Conservation (phyloP, 2,329 filamentous ascomycete species). For the Septoria linicola region DNA sequence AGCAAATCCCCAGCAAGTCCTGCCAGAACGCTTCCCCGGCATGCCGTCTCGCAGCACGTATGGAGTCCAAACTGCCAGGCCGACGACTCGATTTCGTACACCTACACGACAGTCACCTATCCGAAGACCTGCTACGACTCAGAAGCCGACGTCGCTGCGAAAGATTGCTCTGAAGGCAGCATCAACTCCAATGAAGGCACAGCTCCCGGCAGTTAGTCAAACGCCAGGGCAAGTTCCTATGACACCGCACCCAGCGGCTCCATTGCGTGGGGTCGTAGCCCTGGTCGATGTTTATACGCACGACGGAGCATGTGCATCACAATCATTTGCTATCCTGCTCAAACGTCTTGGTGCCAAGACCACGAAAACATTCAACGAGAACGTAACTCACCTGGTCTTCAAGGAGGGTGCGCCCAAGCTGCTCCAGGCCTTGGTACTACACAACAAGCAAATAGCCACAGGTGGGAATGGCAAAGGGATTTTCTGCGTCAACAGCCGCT, state of each 20-base stretch:
- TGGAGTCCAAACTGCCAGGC: constrained; percentile 27
- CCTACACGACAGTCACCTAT: constrained; percentile 24
- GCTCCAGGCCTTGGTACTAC: constrained; percentile 35
- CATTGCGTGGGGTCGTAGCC: constrained; percentile 36
- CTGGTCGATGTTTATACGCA: constrained; percentile 41
- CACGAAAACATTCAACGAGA: constrained; percentile 39
- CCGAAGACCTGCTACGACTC: constrained; percentile 32
- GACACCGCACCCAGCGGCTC: constrained; percentile 40
- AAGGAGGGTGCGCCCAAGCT: constrained; percentile 41
- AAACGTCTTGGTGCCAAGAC: constrained; percentile 40
- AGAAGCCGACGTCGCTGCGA: constrained; percentile 33
- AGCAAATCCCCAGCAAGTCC: background rate
- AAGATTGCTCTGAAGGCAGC: constrained; percentile 31
- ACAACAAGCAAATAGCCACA: constrained; percentile 35
- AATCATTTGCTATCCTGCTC: constrained; percentile 37
- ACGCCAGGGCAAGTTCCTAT: constrained; percentile 35
- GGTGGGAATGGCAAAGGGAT: constrained; percentile 29
- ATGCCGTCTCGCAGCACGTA: constrained; percentile 19
- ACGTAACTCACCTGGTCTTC: constrained; percentile 41
- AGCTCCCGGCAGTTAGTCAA: constrained; percentile 30
- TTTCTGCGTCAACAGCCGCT: constrained; percentile 41
- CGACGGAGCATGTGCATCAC: constrained; percentile 38
- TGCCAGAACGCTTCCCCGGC: constrained; percentile 23
- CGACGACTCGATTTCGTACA: constrained; percentile 31
- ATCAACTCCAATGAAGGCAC: constrained; percentile 35